phyloP scores from a whole-genome alignment of 1,284 basidiomycete genomes.

The Tetrapyrgos nigripes region DNA sequence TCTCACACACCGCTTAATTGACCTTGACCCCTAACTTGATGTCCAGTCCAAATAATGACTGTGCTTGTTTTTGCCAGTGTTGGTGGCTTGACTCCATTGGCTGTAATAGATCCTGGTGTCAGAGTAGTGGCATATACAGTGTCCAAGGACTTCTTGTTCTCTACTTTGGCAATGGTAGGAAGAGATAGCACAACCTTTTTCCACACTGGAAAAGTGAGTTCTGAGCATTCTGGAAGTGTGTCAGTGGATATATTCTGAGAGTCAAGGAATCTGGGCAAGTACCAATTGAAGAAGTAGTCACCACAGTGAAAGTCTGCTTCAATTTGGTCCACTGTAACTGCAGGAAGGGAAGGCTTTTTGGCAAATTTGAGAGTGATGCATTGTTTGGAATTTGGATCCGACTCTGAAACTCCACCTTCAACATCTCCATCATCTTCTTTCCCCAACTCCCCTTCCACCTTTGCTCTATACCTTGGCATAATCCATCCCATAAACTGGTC shows the following conservation, averaged over 20 bases:
- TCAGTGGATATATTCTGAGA: not conserved
- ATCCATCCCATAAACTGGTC: not conserved
- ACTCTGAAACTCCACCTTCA: not conserved
- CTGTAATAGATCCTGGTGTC: not conserved
- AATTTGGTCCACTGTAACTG: not conserved
- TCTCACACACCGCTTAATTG: too few species aligned
- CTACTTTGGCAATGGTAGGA: not conserved
- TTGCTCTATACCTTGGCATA: conserved; percentile 24
- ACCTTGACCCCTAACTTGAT: too few species aligned
- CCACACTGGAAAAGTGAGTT: not conserved
- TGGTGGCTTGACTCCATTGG: not conserved
- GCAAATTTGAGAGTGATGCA: not conserved
- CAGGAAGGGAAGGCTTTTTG: not conserved
- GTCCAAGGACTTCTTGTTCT: not conserved
- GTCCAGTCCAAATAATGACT: not conserved
- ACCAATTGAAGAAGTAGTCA: conserved; percentile 6
- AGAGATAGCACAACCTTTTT: not conserved
- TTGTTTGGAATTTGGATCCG: not conserved
- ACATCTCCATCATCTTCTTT: not conserved
- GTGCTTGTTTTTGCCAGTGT: not conserved
- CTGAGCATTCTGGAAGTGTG: not conserved
- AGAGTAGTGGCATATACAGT: not conserved
- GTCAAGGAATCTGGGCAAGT: not conserved
- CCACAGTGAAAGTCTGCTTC: not conserved
- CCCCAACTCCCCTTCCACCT: not conserved